Conservation (phyloP, 2,329 filamentous ascomycete species). For the Trichoderma endophyticum region DNA sequence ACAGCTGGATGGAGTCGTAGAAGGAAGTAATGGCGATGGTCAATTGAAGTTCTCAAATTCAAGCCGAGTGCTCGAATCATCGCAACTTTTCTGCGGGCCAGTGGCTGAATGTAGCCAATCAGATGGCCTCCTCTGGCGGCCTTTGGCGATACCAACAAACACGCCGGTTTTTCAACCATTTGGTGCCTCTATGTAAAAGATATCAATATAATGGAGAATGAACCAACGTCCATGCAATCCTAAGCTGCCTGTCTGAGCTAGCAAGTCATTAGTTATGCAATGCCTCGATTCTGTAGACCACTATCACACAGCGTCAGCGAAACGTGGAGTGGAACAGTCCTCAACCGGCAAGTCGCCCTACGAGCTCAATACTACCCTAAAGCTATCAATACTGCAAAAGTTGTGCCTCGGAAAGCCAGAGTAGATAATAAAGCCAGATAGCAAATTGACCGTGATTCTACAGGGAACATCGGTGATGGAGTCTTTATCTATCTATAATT, state of each 20-base stretch:
- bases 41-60: neutral
- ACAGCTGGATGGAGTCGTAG: neutral
- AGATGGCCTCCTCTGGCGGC: neutral
- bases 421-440: neutral
- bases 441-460: neutral
- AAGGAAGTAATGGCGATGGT: neutral
- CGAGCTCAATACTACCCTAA: neutral
- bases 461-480: neutral
- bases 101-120: neutral
- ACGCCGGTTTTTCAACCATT: neutral
- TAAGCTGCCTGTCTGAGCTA: neutral
- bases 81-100: conserved; percentile 19
- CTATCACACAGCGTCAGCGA: neutral
- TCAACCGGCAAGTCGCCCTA: neutral
- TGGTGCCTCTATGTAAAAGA: neutral
- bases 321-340: neutral
- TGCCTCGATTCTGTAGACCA: neutral
- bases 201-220: neutral
- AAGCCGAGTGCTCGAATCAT: neutral
- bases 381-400: neutral
- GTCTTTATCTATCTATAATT: neutral
- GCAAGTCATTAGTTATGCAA: neutral
- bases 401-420: neutral
- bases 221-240: neutral
- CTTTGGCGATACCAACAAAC: neutral